phyloP scores from a whole-genome alignment of 2,329 filamentous ascomycete genomes.

The Cladobotryum mycophilum region DNA sequence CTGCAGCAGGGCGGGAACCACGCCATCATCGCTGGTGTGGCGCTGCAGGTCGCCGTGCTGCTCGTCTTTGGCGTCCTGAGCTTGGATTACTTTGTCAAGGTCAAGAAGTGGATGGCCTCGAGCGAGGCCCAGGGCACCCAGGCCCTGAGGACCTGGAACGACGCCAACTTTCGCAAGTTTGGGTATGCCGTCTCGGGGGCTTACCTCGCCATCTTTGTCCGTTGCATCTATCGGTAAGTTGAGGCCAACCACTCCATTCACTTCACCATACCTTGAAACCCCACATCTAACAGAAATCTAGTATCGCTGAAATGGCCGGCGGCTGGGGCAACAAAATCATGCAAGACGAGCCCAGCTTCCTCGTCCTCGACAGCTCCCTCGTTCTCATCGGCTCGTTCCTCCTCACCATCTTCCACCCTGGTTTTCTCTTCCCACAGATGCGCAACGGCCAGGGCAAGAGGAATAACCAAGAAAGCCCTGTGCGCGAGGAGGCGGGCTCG shows the following conservation, averaged over 20 bases:
- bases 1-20: conserved; percentile 42
- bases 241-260: not conserved
- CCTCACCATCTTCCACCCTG: conserved; percentile 49
- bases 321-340: conserved; percentile 60
- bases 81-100: conserved; percentile 40
- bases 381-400: conserved; percentile 43
- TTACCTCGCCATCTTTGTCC: conserved; percentile 40
- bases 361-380: conserved; percentile 49
- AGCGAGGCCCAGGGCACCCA: conserved; percentile 22
- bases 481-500: conserved; percentile 21
- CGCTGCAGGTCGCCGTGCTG: conserved; percentile 47
- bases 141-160: conserved; percentile 34
- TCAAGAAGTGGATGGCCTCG: conserved; percentile 31
- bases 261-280: too few relatives aligned
- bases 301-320: conserved; percentile 57
- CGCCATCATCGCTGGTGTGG: conserved; percentile 48
- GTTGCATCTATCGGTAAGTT: conserved; percentile 49
- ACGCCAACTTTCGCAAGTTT: conserved; percentile 39
- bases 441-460: conserved; percentile 22
- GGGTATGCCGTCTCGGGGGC: conserved; percentile 38
- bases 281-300: conserved; percentile 17
- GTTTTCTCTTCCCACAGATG: conserved; percentile 51
- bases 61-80: conserved; percentile 37
- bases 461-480: conserved; percentile 8
- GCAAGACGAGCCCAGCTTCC: conserved; percentile 54